phyloP scores from a whole-genome alignment of 371 early-diverging fungal genomes.

The Capillidium heterosporum region DNA sequence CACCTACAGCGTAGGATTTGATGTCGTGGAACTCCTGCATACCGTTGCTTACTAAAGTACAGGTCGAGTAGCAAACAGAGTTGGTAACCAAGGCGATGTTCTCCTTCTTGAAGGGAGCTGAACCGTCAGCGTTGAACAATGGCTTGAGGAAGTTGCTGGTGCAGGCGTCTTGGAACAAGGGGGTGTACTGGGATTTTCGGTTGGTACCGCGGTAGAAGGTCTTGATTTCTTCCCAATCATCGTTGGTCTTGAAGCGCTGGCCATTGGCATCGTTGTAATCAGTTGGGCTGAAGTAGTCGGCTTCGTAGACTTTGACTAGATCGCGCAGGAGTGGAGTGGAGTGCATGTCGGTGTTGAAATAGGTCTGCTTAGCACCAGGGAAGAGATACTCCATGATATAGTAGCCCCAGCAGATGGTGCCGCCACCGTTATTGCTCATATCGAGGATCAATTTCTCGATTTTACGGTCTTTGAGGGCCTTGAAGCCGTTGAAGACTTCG shows the following conservation, averaged over 20 bases:
- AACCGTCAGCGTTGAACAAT: background rate
- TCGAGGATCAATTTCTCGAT: constrained; percentile 12
- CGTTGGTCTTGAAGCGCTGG: background rate
- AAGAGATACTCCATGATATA: constrained; percentile 15
- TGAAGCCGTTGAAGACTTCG: constrained; percentile 9
- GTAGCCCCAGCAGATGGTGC: constrained; percentile 16
- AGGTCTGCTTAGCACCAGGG: background rate
- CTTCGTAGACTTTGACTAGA: background rate
- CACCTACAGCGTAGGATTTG: background rate
- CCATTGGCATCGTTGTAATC: background rate
- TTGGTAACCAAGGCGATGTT: background rate
- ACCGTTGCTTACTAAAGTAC: background rate
- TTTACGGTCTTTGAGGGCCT: constrained; percentile 8
- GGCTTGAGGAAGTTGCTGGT: background rate
- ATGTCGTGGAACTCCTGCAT: background rate
- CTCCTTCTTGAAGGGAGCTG: background rate
- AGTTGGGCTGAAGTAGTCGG: background rate
- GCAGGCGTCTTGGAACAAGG: background rate
- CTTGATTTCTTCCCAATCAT: background rate
- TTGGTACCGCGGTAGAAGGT: background rate
- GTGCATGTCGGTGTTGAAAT: constrained; percentile 2
- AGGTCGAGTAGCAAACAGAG: constrained; percentile 2
- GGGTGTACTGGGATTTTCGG: background rate
- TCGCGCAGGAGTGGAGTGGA: background rate
- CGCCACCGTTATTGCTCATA: constrained; percentile 15